Evolutionary conservation across 2,329 filamentous ascomycete genomes (phyloP).

Genomic region (Penicillium vulpinum): DNA sequence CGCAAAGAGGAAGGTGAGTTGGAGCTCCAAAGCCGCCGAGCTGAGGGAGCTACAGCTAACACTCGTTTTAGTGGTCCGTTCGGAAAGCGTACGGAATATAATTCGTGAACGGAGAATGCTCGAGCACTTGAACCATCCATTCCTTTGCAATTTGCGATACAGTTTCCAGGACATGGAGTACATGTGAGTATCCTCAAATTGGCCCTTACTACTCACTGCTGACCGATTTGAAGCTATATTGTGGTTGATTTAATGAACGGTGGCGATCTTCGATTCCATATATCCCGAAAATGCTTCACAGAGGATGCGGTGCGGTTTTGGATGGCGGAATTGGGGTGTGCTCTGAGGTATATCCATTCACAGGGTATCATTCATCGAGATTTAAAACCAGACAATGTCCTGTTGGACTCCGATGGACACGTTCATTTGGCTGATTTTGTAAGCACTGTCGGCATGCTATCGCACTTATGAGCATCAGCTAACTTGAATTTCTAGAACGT

Average conservation of each 20-base stretch:
- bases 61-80: constrained; percentile 74
- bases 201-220: constrained; percentile 13
- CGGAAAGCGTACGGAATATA: constrained; percentile 96
- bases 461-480: neutral
- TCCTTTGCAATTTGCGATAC: constrained; percentile 97
- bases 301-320: constrained; percentile 96
- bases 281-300: constrained; percentile 95
- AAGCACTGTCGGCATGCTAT: constrained; percentile 41
- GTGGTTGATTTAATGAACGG: constrained; percentile 98
- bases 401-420: constrained; percentile 85
- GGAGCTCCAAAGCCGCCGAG: neutral
- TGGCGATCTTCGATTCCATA: constrained; percentile 94
- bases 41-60: neutral
- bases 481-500: constrained; percentile 68
- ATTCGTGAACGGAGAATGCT: constrained; percentile 97
- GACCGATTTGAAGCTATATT: constrained; percentile 64
- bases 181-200: constrained; percentile 62
- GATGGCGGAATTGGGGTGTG: constrained; percentile 92
- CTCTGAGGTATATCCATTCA: constrained; percentile 78
- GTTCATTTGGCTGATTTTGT: constrained; percentile 98
- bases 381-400: constrained; percentile 87
- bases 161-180: constrained; percentile 99
- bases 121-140: constrained; percentile 95
- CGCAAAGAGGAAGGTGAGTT: constrained; percentile 85
- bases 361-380: constrained; percentile 90